These are phyloP conservation scores for Macrocybe gigantea DNA, from an alignment of 768 basidiomycete genomes.

Conservation along the genomic window DNA sequence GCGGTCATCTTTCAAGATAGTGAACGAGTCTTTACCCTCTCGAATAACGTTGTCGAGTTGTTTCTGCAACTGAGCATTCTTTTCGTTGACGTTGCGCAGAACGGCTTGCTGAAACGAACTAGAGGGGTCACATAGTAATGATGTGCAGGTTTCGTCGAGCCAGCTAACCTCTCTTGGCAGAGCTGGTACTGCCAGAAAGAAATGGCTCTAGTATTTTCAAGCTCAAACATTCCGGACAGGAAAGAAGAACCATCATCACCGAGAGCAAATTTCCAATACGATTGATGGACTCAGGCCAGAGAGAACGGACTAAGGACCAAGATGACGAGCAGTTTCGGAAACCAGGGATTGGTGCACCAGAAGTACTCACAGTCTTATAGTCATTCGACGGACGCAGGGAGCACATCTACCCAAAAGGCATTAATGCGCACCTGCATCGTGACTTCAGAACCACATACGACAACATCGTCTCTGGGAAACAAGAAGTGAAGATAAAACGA, in stretches of 20 bases:
- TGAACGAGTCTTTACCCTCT: slow-evolving; percentile 49
- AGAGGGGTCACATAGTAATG: neutral
- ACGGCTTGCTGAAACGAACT: slow-evolving; percentile 85
- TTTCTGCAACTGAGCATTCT: slow-evolving; percentile 76
- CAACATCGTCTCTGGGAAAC: slow-evolving; percentile 51
- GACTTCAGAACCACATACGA: slow-evolving; percentile 32
- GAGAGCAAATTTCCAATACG: slow-evolving; percentile 77
- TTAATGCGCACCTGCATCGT: neutral
- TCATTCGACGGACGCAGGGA: slow-evolving; percentile 84
- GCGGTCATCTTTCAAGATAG: neutral
- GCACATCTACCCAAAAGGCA: slow-evolving; percentile 47
- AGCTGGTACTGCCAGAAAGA: slow-evolving; percentile 92
- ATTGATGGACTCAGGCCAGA: slow-evolving; percentile 73
- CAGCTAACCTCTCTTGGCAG: slow-evolving; percentile 71
- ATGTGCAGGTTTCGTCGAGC: neutral
- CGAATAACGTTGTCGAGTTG: slow-evolving; percentile 80
- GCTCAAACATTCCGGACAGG: neutral
- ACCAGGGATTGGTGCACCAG: slow-evolving; percentile 24
- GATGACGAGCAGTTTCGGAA: slow-evolving; percentile 13
- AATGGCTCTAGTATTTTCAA: slow-evolving; percentile 47
- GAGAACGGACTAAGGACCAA: slow-evolving; percentile 60
- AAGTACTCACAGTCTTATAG: slow-evolving; percentile 69
- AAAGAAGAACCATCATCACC: slow-evolving; percentile 32
- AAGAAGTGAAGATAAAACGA: slow-evolving; percentile 3
- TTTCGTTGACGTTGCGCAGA: slow-evolving; percentile 74